Evolutionary conservation across 805 yeast species (phyloP), one percentile per base, ranked within the genome.

Genomic region (Saccharomycopsis vini): DNA sequence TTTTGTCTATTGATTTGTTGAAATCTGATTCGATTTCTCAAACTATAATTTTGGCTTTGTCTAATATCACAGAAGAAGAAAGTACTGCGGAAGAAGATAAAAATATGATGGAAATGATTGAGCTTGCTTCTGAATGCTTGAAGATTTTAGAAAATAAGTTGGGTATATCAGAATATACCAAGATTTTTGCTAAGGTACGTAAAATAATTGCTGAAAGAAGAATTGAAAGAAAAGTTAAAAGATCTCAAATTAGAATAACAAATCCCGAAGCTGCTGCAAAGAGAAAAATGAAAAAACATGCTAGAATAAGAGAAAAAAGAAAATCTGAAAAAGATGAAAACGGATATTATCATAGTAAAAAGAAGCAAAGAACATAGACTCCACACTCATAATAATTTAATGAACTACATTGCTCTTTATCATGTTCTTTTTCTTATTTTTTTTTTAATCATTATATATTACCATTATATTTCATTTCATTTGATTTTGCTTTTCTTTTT

Each of bases 261-360:
- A 83, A 81, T 3, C 97, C 97, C 1, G 95, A 82, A 13, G 62
- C 73, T 34, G 80, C 86, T n/a, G 92, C 95, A 2, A 73, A 72
- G 52, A 75, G 84, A 60, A 85, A 82, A 63, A 56, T 85, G 55
- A 80, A 70, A 62, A 85, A 83, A 60, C 94, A 89, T 63, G 76
- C 71, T 31, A 73, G 80, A 54, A 72, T 75, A 23, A 77, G 89
- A 59, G 92, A 83, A 50, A 84, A 81, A 68, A 73, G 95, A 60
- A 81, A 74, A 57, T 76, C 69, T 40, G 77, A 73, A 42, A 82
- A 75, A 59, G 94, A 85, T 56, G 89, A 75, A 24, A 81, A 75
- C 57, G 95, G 95, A 0, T 77, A 66, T 52, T 84, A 82, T 54
- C 82, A 74, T 51, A 67, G 78, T 12, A 84, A 79, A 59, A 77